Conservation (phyloP, 805 yeast genomes). For the Candida ponderosae region DNA sequence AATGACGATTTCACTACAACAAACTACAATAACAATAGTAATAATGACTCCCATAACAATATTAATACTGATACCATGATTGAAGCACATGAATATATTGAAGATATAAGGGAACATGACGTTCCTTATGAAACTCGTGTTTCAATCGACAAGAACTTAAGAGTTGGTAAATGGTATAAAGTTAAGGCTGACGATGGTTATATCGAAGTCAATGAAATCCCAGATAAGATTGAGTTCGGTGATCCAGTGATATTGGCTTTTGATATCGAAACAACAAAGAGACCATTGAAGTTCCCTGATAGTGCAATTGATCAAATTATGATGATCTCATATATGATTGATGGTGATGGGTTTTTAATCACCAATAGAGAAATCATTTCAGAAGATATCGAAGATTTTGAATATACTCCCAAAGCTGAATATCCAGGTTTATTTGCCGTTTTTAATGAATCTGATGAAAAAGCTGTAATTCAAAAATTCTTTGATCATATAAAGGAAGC, state of each 20-base stretch:
- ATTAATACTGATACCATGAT: slow-evolving; percentile 14
- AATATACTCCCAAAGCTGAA: slow-evolving; percentile 95
- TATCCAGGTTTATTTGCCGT: slow-evolving; percentile 85
- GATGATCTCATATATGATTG: slow-evolving; percentile 99
- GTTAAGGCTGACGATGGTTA: slow-evolving; percentile 59
- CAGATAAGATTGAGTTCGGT: slow-evolving; percentile 83
- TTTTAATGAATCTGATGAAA: slow-evolving; percentile 85
- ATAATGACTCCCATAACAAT: background rate
- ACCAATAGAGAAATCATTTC: slow-evolving; percentile 93
- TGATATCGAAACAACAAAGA: slow-evolving; percentile 96
- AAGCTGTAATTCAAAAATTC: slow-evolving; percentile 62
- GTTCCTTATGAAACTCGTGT: slow-evolving; percentile 97
- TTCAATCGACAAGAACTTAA: slow-evolving; percentile 76
- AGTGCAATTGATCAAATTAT: slow-evolving; percentile 83
- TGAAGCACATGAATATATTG: slow-evolving; percentile 59
- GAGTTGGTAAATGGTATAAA: slow-evolving; percentile 95
- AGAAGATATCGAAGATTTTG: slow-evolving; percentile 93
- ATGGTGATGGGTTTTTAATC: slow-evolving; percentile 90
- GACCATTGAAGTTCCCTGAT: slow-evolving; percentile 94
- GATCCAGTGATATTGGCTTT: slow-evolving; percentile 96
- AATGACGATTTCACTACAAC: slow-evolving; percentile 11
- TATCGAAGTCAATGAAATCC: slow-evolving; percentile 47
- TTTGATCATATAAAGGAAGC: slow-evolving; percentile 87
- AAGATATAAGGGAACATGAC: slow-evolving; percentile 87
- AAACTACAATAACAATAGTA: slow-evolving; percentile 11